Base-by-base conservation (phyloP, 2,329 filamentous ascomycete genomes). In the Balansia obtecta region DNA sequence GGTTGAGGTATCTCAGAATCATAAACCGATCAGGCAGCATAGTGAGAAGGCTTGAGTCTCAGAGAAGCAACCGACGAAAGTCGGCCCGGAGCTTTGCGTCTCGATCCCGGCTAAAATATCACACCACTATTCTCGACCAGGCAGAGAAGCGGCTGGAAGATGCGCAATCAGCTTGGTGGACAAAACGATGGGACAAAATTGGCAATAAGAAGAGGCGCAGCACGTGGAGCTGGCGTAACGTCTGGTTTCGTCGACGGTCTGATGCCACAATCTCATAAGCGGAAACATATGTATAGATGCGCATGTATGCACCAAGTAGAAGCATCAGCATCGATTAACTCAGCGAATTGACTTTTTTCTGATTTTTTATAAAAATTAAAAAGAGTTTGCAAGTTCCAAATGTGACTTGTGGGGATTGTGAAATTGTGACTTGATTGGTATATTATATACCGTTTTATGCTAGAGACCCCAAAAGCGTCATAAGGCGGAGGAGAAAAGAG, bases 101-200 rank as follows among this genome's bases (percentile, higher is more conserved):
- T 13, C 30, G 20, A 27, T 42, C 42, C 12, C 45, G 38, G 44
- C 38, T 49, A 9, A 49, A 10, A 27, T 46, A 37, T 20, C 37
- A 46, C 20, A 45, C 20, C 12, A 18, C 43, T 13, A 2, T 45
- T 1, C 27, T 49, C 22, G 39, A 50, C 22, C 37, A 41, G 32
- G 18, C 16, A 18, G 42, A 53, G 40, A 48, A 44, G 40, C 46
- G 41, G 20, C 16, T 50, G 22, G 51, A 53, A 16, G 38, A 50
- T n/a, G 38, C 34, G 15, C 51, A 53, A 15, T 34, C 22, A n/a
- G 34, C n/a, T 33, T 53, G 45, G 34, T 53, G 48, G 51, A 45
- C 33, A n/a, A 39, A 18, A 30, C 18, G 39, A 43, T 53, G 51
- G 51, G 30, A 50, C 32, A 16, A 48, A 40, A 48, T 52, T 37